Evolutionary conservation across 441 rosid genomes (phyloP).

Genomic region (Flueggea neowawraea): DNA sequence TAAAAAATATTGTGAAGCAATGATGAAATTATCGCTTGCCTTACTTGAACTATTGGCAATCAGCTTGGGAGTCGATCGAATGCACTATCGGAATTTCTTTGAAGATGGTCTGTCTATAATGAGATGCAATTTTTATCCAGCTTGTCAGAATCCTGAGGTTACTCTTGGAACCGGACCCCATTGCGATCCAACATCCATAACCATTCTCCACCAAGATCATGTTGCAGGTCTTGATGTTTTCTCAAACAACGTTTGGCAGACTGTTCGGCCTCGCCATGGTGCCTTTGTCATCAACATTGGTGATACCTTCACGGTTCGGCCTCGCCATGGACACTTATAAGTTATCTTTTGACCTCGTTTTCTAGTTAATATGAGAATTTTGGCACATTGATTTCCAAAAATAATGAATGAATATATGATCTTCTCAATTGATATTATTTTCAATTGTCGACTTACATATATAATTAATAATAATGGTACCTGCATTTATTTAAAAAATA

Average conservation of each 20-base stretch:
- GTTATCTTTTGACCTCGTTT: too few species aligned
- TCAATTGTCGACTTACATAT: too few species aligned
- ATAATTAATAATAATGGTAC: too few species aligned
- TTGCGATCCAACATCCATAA: constrained; percentile 44
- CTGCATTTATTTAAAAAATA: too few species aligned
- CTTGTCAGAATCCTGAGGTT: constrained; percentile 34
- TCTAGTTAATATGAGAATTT: too few species aligned
- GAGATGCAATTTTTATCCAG: constrained; percentile 48
- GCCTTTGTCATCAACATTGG: constrained; percentile 55
- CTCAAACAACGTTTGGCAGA: constrained; percentile 30
- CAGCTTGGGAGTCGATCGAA: constrained; percentile 36
- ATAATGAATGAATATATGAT: too few species aligned
- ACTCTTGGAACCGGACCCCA: constrained; percentile 55
- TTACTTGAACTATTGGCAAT: constrained; percentile 46
- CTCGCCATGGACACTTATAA: too few species aligned
- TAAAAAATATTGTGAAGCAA: constrained; percentile 42
- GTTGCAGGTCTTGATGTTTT: constrained; percentile 53
- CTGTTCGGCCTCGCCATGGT: constrained; percentile 34
- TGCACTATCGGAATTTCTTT: constrained; percentile 30
- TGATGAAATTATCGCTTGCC: constrained; percentile 28
- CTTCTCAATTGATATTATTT: too few species aligned
- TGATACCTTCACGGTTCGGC: constrained; percentile 58
- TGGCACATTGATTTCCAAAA: too few species aligned
- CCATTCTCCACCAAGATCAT: constrained; percentile 52
- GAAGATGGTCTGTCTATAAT: constrained; percentile 32